phyloP scores from a whole-genome alignment of 176 grass and related monocot genomes.

The Raddia guianensis region DNA sequence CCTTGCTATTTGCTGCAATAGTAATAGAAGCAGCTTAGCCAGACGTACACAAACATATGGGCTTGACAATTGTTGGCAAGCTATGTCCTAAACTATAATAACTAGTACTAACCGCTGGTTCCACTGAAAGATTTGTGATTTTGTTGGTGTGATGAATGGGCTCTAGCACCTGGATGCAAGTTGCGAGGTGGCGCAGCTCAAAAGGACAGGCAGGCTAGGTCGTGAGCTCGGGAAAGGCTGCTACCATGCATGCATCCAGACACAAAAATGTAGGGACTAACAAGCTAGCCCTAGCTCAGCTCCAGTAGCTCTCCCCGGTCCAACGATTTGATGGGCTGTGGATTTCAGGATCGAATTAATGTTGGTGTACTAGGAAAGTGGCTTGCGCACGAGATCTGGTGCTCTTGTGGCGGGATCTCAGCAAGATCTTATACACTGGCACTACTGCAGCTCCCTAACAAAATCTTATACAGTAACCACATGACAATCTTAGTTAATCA shows the following conservation, averaged over 20 bases:
- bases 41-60: slow-evolving; percentile 22
- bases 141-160: slow-evolving; percentile 42
- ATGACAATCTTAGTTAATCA: background rate
- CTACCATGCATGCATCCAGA: slow-evolving; percentile 44
- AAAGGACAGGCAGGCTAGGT: slow-evolving; percentile 50
- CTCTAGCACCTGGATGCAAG: slow-evolving; percentile 49
- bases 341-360: slow-evolving; percentile 54
- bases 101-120: slow-evolving; percentile 32
- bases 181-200: slow-evolving; percentile 37
- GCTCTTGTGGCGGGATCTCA: slow-evolving; percentile 31
- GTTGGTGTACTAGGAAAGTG: slow-evolving; percentile 49
- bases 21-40: background rate
- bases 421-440: slow-evolving; percentile 23
- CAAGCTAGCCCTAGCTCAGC: slow-evolving; percentile 49
- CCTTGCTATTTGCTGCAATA: background rate
- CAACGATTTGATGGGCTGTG: slow-evolving; percentile 56
- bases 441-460: slow-evolving; percentile 22
- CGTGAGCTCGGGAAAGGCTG: slow-evolving; percentile 55
- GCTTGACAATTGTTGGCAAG: slow-evolving; percentile 2
- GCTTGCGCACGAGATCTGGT: slow-evolving; percentile 44
- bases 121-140: slow-evolving; percentile 52
- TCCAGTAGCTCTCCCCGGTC: slow-evolving; percentile 45
- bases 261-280: slow-evolving; percentile 45
- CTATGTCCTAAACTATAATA: slow-evolving; percentile 15
- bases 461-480: slow-evolving; percentile 8